A percentile compares a stretch with the other conserved stretches of the same genome.
phyloP scores from a whole-genome alignment of 352 stramenopile species.

The Phytopythium delawarense region DNA sequence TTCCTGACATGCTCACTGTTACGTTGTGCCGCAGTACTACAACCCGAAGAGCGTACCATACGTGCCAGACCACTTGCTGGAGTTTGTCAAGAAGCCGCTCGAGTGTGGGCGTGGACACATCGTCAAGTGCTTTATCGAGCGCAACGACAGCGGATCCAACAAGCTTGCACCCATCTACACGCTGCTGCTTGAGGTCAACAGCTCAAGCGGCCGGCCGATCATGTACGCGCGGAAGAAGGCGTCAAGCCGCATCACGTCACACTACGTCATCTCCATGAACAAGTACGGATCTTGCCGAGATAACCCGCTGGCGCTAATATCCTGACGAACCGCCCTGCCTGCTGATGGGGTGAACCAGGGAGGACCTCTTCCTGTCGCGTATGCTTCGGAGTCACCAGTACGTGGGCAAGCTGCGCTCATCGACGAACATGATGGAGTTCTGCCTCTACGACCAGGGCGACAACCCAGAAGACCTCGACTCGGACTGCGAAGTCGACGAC shows the following conservation, averaged over 20 bases:
- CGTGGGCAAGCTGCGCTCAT: conserved; percentile 82
- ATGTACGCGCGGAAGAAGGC: conserved; percentile 82
- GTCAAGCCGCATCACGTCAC: conserved; percentile 68
- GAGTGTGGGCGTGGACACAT: conserved; percentile 75
- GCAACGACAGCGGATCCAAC: conserved; percentile 73
- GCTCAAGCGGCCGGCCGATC: conserved; percentile 76
- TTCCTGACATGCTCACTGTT: not conserved
- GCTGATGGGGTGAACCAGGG: conserved; percentile 18
- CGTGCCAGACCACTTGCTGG: conserved; percentile 72
- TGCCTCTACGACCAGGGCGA: conserved; percentile 81
- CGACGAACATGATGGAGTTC: conserved; percentile 82
- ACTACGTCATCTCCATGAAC: conserved; percentile 88
- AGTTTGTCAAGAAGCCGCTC: conserved; percentile 77
- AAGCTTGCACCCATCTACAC: conserved; percentile 83
- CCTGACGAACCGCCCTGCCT: not conserved
- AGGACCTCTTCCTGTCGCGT: conserved; percentile 76
- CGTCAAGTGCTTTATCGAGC: conserved; percentile 88
- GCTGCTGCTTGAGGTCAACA: conserved; percentile 80
- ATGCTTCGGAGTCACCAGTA: conserved; percentile 84
- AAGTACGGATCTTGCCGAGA: conserved; percentile 21
- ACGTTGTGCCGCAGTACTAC: conserved; percentile 44
- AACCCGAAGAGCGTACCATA: conserved; percentile 82
- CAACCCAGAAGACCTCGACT: conserved; percentile 83
- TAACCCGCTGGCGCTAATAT: not conserved
- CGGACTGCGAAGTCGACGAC: conserved; percentile 75